Base-by-base conservation (phyloP, 2,329 filamentous ascomycete species). In the Fusarium abutilonis region DNA sequence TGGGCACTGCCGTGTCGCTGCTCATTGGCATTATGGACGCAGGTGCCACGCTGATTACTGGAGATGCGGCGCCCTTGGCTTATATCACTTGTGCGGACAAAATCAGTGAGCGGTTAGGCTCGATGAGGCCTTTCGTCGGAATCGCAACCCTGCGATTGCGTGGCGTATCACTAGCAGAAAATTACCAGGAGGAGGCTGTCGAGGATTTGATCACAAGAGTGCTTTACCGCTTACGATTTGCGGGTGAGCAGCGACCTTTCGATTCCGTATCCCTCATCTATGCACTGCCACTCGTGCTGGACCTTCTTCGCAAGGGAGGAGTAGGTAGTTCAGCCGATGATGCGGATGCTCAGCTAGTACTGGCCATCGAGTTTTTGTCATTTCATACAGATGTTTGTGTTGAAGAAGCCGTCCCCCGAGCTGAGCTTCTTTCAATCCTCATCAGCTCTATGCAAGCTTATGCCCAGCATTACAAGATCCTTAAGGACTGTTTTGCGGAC, bases 181-280 rank as follows among this genome's bases (percentile, higher is more conserved):
- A 90, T 48, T 83, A 94, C 56, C 84, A 89, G 60, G 83, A 90
- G 62, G 95, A 98, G 72, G 86, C 90, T n/a, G 80, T 98, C 9
- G 91, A 92, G 52, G 87, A 89, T 54, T 85, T 98, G 11, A 83
- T 97, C 11, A 97, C 94, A 3, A 86, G 95, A 74, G 87, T 98
- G 2, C 80, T 99, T 6, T 98, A 98, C 75, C 89, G 94, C 43
- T 80, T 99, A 49, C 89, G 93, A 14, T 97, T 97, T 74, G 85
- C 93, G 34, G 90, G 91, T 48, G 95, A 98, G 74, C 94, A 98
- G 74, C 87, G 93, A n/a, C 93, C 94, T 1, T 93, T 99, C 68
- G 95, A 99, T 73, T 83, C 87, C 3, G 89, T 95, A 4, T 94
- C 94, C 1, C 80, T 98, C 21, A 92, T 91, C 54, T 99, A 98